A percentile compares a stretch with the other conserved stretches of the same genome.
phyloP scores from a whole-genome alignment of 345 rosid species.

The Rhizophora apiculata region DNA sequence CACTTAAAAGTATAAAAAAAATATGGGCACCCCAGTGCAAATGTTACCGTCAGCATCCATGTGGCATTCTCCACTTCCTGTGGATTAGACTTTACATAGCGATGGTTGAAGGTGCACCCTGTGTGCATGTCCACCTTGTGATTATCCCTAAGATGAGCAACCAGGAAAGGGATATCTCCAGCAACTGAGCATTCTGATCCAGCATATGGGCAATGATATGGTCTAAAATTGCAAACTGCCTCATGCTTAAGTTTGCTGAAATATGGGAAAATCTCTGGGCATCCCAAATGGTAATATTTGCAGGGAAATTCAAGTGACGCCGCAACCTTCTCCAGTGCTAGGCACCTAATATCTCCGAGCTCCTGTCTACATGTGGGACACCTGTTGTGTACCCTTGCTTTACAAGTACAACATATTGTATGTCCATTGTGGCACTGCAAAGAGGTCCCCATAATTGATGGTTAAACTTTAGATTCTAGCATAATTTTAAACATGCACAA shows the following conservation, averaged over 20 bases:
- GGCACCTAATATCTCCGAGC: slow-evolving; percentile 77
- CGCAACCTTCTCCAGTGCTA: slow-evolving; percentile 71
- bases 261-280: slow-evolving; percentile 76
- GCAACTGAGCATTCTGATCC: slow-evolving; percentile 64
- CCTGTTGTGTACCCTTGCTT: slow-evolving; percentile 67
- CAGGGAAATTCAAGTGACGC: slow-evolving; percentile 79
- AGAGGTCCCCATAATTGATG: neutral
- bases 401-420: slow-evolving; percentile 76
- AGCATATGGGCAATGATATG: slow-evolving; percentile 74
- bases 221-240: slow-evolving; percentile 64
- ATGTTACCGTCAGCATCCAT: slow-evolving; percentile 50
- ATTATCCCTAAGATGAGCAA: slow-evolving; percentile 69
- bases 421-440: slow-evolving; percentile 79
- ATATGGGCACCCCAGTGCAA: neutral
- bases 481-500: neutral
- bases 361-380: slow-evolving; percentile 82
- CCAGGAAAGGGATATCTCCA: slow-evolving; percentile 71
- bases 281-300: slow-evolving; percentile 64
- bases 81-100: slow-evolving; percentile 74
- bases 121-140: slow-evolving; percentile 84
- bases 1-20: no score
- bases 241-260: slow-evolving; percentile 78
- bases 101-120: slow-evolving; percentile 77
- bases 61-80: slow-evolving; percentile 84
- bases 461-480: neutral